phyloP scores from a whole-genome alignment of 306 rosid species.

The Corylus americana region DNA sequence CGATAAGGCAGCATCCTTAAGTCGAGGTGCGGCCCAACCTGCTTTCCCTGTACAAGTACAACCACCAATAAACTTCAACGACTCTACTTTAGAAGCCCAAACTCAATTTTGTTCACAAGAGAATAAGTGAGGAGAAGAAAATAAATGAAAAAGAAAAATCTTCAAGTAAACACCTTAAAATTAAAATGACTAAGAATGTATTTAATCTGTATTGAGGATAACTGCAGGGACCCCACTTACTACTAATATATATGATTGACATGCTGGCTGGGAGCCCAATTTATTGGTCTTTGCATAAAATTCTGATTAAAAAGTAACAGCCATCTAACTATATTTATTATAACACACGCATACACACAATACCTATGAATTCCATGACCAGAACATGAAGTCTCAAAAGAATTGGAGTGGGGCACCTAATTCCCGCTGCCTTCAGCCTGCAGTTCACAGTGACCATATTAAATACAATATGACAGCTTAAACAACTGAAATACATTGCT shows the following conservation, averaged over 20 bases:
- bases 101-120: constrained; percentile 2
- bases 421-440: constrained; percentile 85
- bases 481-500: neutral
- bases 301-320: neutral
- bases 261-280: neutral
- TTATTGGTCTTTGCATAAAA: neutral
- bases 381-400: constrained; percentile 72
- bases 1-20: constrained; percentile 85
- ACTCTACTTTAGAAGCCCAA: constrained; percentile 13
- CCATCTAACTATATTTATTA: neutral
- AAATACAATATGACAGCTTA: neutral
- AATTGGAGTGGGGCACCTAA: constrained; percentile 74
- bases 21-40: constrained; percentile 97
- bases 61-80: constrained; percentile 22
- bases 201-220: constrained; percentile 5
- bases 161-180: neutral
- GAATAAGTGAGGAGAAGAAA: constrained; percentile 4
- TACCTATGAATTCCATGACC: constrained; percentile 96
- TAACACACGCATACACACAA: constrained; percentile 11
- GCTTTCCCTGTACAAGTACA: constrained; percentile 57
- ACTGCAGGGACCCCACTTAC: constrained; percentile 1
- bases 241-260: constrained; percentile 2
- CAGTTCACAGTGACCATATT: constrained; percentile 18
- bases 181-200: neutral
- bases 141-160: neutral